Evolutionary conservation across 306 rosid genomes (phyloP).

Genomic region (Casuarina equisetifolia): DNA sequence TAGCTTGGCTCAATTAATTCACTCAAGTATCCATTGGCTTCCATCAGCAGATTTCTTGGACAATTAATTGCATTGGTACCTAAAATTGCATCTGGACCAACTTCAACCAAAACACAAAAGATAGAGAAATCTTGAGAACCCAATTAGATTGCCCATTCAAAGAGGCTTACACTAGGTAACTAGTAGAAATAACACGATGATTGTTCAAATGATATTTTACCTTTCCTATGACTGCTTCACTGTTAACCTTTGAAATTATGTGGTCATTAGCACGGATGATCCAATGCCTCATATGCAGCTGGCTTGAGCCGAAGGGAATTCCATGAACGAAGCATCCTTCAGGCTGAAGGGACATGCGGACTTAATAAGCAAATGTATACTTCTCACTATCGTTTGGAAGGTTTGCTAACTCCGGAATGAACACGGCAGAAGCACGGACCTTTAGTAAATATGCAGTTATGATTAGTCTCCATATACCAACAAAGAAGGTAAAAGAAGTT

Average conservation of each 20-base stretch:
- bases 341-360: slow-evolving; percentile 73
- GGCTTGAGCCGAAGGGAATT: slow-evolving; percentile 65
- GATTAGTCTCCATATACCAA: slow-evolving; percentile 27
- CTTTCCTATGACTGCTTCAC: slow-evolving; percentile 85
- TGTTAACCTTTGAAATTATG: slow-evolving; percentile 46
- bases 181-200: background rate
- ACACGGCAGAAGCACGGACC: slow-evolving; percentile 82
- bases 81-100: background rate
- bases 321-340: slow-evolving; percentile 71
- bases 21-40: too few relatives aligned
- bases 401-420: slow-evolving; percentile 62
- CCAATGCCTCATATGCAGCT: slow-evolving; percentile 78
- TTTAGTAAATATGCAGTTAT: slow-evolving; percentile 30
- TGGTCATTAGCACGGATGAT: slow-evolving; percentile 51
- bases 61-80: background rate
- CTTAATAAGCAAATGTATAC: slow-evolving; percentile 68
- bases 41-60: background rate
- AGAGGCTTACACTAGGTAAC: background rate
- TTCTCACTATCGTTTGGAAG: slow-evolving; percentile 31
- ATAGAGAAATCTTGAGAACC: background rate
- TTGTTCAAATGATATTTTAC: slow-evolving; percentile 29
- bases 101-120: background rate
- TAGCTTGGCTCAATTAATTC: too few relatives aligned
- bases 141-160: background rate
- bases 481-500: background rate